Evolutionary conservation across 768 basidiomycete species (phyloP).

Genomic region (Termitomyces sp.): DNA sequence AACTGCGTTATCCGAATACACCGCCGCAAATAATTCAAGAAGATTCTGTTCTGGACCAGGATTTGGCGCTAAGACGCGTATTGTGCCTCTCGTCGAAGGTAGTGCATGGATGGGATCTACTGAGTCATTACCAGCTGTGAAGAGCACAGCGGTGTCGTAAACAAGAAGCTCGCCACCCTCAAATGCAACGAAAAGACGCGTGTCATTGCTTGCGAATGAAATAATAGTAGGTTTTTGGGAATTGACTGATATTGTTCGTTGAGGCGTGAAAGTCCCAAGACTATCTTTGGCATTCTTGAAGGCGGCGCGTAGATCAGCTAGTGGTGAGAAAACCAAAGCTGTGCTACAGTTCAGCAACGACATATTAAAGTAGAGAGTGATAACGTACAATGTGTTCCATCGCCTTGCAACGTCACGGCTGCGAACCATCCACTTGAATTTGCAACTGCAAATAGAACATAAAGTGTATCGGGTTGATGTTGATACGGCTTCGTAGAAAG

Average conservation of each 20-base stretch:
- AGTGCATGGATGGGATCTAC: slow-evolving; percentile 46
- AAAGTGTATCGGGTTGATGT: slow-evolving; percentile 34
- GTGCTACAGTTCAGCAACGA: neutral
- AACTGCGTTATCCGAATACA: slow-evolving; percentile 44
- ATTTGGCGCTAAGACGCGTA: slow-evolving; percentile 58
- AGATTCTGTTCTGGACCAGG: slow-evolving; percentile 50
- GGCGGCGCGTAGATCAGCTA: slow-evolving; percentile 53
- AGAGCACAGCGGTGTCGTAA: slow-evolving; percentile 50
- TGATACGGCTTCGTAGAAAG: slow-evolving; percentile 50
- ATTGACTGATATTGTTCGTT: slow-evolving; percentile 41
- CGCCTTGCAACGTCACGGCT: slow-evolving; percentile 39
- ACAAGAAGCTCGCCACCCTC: slow-evolving; percentile 54
- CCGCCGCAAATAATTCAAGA: slow-evolving; percentile 53
- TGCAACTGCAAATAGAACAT: slow-evolving; percentile 51
- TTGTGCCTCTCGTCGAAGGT: slow-evolving; percentile 35
- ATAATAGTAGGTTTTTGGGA: slow-evolving; percentile 46
- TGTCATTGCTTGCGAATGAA: slow-evolving; percentile 52
- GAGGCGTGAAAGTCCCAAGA: slow-evolving; percentile 40
- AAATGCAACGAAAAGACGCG: slow-evolving; percentile 54
- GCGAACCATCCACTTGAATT: slow-evolving; percentile 69
- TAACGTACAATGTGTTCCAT: slow-evolving; percentile 32
- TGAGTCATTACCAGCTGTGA: slow-evolving; percentile 37
- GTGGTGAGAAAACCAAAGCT: slow-evolving; percentile 62
- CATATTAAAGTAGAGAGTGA: neutral
- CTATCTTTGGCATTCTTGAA: slow-evolving; percentile 39